phyloP scores from a whole-genome alignment of 345 rosid species.

The Cochlearia excelsa region DNA sequence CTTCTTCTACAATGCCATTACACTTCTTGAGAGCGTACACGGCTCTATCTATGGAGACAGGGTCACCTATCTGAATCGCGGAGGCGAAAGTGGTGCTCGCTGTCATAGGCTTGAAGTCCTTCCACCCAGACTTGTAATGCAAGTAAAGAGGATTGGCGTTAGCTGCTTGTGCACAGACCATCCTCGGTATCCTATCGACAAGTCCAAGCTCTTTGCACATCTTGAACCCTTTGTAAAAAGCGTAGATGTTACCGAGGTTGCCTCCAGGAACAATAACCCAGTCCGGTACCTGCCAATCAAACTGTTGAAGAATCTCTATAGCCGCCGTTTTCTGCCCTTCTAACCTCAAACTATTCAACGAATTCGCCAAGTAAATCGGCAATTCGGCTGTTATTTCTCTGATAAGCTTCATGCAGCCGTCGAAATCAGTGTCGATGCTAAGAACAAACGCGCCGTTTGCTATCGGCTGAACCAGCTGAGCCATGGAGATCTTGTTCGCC shows the following conservation, averaged over 20 bases:
- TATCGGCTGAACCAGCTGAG: constrained; percentile 88
- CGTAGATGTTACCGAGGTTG: constrained; percentile 84
- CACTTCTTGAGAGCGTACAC: constrained; percentile 72
- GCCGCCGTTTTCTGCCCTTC: constrained; percentile 97
- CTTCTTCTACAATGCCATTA: constrained; percentile 83
- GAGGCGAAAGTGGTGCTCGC: constrained; percentile 82
- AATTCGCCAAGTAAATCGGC: constrained; percentile 83
- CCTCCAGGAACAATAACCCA: constrained; percentile 99
- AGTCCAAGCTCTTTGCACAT: constrained; percentile 88
- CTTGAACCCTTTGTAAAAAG: constrained; percentile 84
- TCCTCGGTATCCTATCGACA: constrained; percentile 70
- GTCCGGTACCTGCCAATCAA: constrained; percentile 89
- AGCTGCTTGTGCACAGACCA: constrained; percentile 90
- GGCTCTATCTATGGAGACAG: constrained; percentile 87
- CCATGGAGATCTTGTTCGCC: constrained; percentile 82
- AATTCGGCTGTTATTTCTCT: constrained; percentile 76
- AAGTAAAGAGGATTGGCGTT: constrained; percentile 89
- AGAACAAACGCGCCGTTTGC: constrained; percentile 91
- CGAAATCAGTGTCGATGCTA: constrained; percentile 86
- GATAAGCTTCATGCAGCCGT: constrained; percentile 87
- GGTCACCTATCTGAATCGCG: constrained; percentile 92
- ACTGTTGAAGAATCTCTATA: constrained; percentile 87
- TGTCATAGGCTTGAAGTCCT: constrained; percentile 63
- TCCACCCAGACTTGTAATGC: constrained; percentile 75
- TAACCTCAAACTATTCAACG: constrained; percentile 75